Evolutionary conservation across 768 basidiomycete species (phyloP).

Genomic region (Daedaleopsis sinensis): DNA sequence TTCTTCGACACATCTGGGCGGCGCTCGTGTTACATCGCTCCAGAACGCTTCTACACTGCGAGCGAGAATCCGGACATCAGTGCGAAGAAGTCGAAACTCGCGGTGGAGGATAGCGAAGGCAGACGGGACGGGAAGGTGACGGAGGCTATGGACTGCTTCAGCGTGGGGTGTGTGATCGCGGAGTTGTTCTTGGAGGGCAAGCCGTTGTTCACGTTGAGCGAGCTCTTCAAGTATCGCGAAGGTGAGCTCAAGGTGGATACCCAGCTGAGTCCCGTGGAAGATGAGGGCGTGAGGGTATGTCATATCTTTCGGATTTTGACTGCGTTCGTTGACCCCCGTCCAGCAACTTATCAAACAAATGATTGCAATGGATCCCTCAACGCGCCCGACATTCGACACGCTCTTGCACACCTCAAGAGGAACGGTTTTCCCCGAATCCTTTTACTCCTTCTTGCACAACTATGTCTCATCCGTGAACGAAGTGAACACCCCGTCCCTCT

Average conservation of each 20-base stretch:
- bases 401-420: conserved; percentile 76
- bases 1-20: conserved; percentile 96
- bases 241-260: conserved; percentile 79
- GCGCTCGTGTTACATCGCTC: conserved; percentile 94
- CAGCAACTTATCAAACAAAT: conserved; percentile 89
- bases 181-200: conserved; percentile 96
- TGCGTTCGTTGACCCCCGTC: not conserved
- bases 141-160: conserved; percentile 97
- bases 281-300: conserved; percentile 79
- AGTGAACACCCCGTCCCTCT: conserved; percentile 50
- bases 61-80: conserved; percentile 66
- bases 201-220: conserved; percentile 90
- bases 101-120: conserved; percentile 57
- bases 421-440: conserved; percentile 86
- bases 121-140: conserved; percentile 83
- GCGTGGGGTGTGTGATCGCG: conserved; percentile 91
- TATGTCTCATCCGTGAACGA: conserved; percentile 85
- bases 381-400: conserved; percentile 81
- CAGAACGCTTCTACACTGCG: conserved; percentile 90
- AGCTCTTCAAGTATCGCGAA: conserved; percentile 91
- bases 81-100: conserved; percentile 61
- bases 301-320: not conserved
- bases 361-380: conserved; percentile 78
- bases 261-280: conserved; percentile 75
- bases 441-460: conserved; percentile 93